Base-by-base conservation (phyloP, 2,329 filamentous ascomycete species). In the Diaporthe sp. region DNA sequence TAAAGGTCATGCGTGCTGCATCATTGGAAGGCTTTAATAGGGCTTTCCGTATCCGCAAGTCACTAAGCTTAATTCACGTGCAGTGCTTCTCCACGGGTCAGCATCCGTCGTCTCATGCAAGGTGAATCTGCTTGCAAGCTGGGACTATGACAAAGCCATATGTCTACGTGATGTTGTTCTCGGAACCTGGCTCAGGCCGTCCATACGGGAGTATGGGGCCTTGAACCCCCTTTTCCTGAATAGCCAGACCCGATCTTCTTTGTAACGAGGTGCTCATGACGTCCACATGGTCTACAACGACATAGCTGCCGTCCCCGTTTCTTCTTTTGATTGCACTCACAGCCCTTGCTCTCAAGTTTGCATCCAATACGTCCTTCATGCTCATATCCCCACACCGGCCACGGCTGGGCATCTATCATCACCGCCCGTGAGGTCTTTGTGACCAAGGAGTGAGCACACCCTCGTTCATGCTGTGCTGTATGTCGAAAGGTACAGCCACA, bases 21-120 rank as follows among this genome's bases (percentile, higher is more conserved):
- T 55, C 46, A 46, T 17, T 22, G 71, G n/a, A 37, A 65, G 58
- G 58, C 71, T 55, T 51, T 57, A 37, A 22, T 65, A 62, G 25
- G 46, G 46, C 19, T 53, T 39, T 46, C 22, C 25, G 17, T 73
- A 57, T 65, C 46, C 34, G 25, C 58, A 73, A 37, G 17, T 28
- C 46, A 73, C 22, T 49, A 57, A 22, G 17, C 46, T 25, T 57
- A 55, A 73, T 73, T 57, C 31, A 34, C 34, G 15, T 22, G 46
- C 71, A 60, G 15, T 65, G 28, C 34, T 65, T 65, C 25, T 37
- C 51, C 15, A 70, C 8, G n/a, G 49, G 9, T 49, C 31, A 34
- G n/a, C 17, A 15, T 12, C 2, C n/a, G 34, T 28, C 19, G 34
- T 28, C 28, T n/a, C n/a, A 34, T 39, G 31, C 31, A 1, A 17